phyloP scores from a whole-genome alignment of 352 stramenopile species.

The Globisporangium uncinulatum region DNA sequence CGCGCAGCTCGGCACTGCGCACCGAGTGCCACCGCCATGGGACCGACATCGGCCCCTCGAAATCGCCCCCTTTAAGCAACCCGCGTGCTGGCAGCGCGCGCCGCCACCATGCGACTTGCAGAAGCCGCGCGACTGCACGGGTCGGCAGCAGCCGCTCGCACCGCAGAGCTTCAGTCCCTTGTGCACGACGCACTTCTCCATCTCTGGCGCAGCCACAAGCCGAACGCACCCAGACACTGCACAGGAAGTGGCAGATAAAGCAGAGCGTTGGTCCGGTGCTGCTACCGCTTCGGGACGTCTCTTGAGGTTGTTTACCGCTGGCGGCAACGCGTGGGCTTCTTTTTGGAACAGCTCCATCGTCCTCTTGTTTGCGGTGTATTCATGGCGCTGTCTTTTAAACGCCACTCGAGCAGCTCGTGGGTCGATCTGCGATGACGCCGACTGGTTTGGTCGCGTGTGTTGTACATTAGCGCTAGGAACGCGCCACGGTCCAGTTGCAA shows the following conservation, averaged over 20 bases:
- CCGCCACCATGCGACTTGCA: constrained; percentile 63
- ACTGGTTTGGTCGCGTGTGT: not conserved
- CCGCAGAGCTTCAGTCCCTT: constrained; percentile 39
- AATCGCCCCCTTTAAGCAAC: constrained; percentile 46
- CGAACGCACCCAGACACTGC: constrained; percentile 29
- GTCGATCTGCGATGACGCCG: too few species aligned
- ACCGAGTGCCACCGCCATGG: constrained; percentile 48
- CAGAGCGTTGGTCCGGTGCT: not conserved
- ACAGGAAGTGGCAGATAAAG: constrained; percentile 9
- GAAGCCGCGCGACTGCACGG: constrained; percentile 41
- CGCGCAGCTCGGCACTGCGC: constrained; percentile 29
- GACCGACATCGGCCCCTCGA: constrained; percentile 43
- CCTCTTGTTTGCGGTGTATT: too few species aligned
- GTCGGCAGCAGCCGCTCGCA: constrained; percentile 27
- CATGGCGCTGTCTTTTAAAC: too few species aligned
- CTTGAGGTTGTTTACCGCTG: not conserved
- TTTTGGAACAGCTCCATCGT: too few species aligned
- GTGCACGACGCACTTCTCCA: constrained; percentile 35
- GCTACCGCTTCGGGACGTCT: not conserved
- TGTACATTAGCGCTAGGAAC: not conserved
- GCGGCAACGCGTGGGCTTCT: not conserved
- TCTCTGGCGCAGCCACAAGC: constrained; percentile 3
- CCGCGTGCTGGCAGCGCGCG: constrained; percentile 38
- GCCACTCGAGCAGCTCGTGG: too few species aligned
- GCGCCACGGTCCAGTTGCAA: not conserved